Evolutionary conservation across 2,329 filamentous ascomycete species (phyloP).

Genomic region (Chalara sp.): DNA sequence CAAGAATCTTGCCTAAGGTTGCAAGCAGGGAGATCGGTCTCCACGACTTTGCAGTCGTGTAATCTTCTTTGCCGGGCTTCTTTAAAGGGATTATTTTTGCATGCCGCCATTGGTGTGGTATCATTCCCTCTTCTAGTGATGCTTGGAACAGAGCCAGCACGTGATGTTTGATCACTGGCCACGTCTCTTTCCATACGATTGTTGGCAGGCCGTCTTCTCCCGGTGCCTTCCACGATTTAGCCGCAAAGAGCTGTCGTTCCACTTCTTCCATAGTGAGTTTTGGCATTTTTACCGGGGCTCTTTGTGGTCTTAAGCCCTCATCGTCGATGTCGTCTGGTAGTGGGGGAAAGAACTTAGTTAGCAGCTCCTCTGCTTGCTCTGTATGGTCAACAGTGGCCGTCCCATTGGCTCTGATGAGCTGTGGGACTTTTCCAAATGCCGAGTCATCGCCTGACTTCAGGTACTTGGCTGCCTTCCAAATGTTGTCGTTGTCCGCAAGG

Average conservation of each 20-base stretch:
- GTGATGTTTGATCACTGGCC: not conserved
- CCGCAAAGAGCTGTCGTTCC: not conserved
- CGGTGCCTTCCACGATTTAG: conserved; percentile 3
- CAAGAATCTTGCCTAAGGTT: not conserved
- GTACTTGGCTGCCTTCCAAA: conserved; percentile 12
- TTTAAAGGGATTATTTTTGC: conserved; percentile 25
- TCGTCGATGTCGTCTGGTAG: conserved; percentile 1
- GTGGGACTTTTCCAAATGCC: conserved; percentile 1
- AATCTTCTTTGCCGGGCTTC: conserved; percentile 23
- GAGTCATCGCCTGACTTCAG: not conserved
- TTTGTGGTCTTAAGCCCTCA: conserved; percentile 1
- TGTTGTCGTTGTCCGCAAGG: conserved; percentile 23
- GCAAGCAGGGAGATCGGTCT: not conserved
- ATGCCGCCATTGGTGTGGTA: conserved; percentile 18
- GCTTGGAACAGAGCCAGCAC: not conserved
- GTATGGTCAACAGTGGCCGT: not conserved
- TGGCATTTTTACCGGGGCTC: conserved; percentile 1
- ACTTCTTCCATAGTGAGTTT: conserved; percentile 1
- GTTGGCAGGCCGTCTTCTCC: not conserved
- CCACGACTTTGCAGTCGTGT: conserved; percentile 19
- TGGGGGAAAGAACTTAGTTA: conserved; percentile 2
- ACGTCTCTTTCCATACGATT: not conserved
- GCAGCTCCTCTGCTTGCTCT: conserved; percentile 2
- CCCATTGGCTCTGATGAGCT: not conserved
- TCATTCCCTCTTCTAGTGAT: not conserved